Evolutionary conservation across 1,284 basidiomycete species (phyloP), one percentile per base, ranked within the genome.

Genomic region (Cystobasidiaceae sp.): DNA sequence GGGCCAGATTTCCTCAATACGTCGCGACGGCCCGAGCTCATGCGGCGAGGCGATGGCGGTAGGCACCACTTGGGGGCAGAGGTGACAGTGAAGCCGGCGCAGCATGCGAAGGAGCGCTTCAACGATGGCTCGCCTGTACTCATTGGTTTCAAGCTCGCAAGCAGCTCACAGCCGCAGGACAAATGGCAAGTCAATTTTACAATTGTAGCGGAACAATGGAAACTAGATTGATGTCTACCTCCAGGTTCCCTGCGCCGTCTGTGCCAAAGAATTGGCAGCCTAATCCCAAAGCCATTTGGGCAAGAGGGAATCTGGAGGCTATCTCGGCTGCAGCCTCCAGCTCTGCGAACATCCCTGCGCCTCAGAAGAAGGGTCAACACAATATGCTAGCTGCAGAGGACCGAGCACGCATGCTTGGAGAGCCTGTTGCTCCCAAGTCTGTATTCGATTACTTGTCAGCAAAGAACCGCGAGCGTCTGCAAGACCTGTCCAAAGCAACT

Each of bases 371-470:
- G 65, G 45, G 67, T 27, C 68, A 67, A 51, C 69, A 61, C 30
- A 67, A 43, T 28, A 69, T 67, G 46, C 67, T 89, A 41, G 81
- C 85, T n/a, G 84, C 87, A 3, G 84, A 86, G 63, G 79, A 90
- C 79, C 84, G 94, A 52, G 93, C 91, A 28, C 78, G 81, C 2
- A 80, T 89, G 7, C 80, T 98, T 0, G 93, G 94, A 50, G 94
- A 97, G 77, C 82, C 61, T 17, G 52, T 55, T 28, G 61, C 61
- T 19, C 73, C 66, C 1, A 69, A 70, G 25, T 78, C 77, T 43
- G 84, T 98, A 2, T 93, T 93, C 73, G 92, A 97, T 51, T 97
- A 87, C 76, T 85, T 97, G 74, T 93, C 92, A 0, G 84, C 87
- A 69, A 93, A 93, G 75, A 90, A 94, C 71, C 83, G 84, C 56